Percentiles rank a stretch among this genome's conserved stretches.
These are phyloP conservation scores for Aspergillus phoenicis DNA, from an alignment of 2,329 filamentous ascomycete species.

Conservation along the genomic window DNA sequence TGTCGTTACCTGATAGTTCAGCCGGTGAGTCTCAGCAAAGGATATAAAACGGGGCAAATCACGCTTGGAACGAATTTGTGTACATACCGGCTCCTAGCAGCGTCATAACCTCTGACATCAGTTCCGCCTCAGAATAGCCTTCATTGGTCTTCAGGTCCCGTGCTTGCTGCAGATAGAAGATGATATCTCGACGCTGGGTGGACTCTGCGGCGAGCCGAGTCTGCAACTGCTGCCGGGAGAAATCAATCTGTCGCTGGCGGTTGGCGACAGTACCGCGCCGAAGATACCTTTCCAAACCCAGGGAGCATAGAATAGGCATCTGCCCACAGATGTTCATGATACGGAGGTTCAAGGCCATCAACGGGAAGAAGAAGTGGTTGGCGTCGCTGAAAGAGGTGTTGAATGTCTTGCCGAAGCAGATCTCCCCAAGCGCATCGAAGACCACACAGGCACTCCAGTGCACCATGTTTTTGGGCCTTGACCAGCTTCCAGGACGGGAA, in stretches of 20 bases:
- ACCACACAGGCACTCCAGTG: not conserved
- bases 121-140: not conserved
- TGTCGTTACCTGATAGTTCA: not conserved
- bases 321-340: not conserved
- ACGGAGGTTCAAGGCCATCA: not conserved
- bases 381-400: not conserved
- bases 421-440: not conserved
- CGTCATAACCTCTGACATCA: not conserved
- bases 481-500: not conserved
- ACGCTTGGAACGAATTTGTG: not conserved
- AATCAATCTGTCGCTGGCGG: not conserved
- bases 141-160: not conserved
- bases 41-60: not conserved
- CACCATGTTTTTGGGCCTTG: not conserved
- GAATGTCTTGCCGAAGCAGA: slow-evolving; percentile 1
- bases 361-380: not conserved
- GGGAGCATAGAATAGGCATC: not conserved
- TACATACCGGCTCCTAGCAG: not conserved
- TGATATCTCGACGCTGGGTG: not conserved
- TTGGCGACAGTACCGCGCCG: not conserved
- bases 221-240: not conserved
- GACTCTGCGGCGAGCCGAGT: not conserved
- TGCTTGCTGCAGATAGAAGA: not conserved
- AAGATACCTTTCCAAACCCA: not conserved
- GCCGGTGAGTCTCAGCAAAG: not conserved